A percentile compares a stretch with the other conserved stretches of the same genome.
These are phyloP conservation scores for Xylaria digitata DNA, from an alignment of 2,329 filamentous ascomycete species.

Conservation along the genomic window DNA sequence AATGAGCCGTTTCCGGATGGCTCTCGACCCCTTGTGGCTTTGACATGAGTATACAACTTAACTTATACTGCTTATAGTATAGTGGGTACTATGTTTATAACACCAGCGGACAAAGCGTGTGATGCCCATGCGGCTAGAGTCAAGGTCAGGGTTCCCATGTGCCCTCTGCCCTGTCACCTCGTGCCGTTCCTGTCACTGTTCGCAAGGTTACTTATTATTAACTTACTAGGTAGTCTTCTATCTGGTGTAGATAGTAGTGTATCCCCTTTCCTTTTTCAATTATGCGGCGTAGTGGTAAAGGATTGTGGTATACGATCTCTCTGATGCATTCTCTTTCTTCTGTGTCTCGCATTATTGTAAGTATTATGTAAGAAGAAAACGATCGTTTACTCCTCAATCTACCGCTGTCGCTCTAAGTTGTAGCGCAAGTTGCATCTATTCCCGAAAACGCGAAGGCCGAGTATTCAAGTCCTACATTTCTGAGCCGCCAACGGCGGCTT, in stretches of 20 bases:
- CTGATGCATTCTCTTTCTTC: slow-evolving; percentile 7
- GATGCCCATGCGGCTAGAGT: slow-evolving; percentile 11
- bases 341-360: not conserved
- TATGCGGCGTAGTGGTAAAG: slow-evolving; percentile 1
- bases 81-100: slow-evolving; percentile 26
- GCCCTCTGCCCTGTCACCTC: slow-evolving; percentile 18
- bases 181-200: slow-evolving; percentile 12
- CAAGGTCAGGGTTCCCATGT: slow-evolving; percentile 23
- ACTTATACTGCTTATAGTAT: slow-evolving; percentile 11
- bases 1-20: not conserved
- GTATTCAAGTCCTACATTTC: slow-evolving; percentile 2
- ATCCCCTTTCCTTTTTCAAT: not conserved
- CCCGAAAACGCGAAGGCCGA: slow-evolving; percentile 24
- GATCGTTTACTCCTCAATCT: slow-evolving; percentile 14
- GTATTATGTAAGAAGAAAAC: slow-evolving; percentile 7
- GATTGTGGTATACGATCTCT: slow-evolving; percentile 16
- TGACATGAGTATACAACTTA: not conserved
- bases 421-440: slow-evolving; percentile 4
- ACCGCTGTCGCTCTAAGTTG: not conserved
- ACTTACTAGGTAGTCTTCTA: not conserved
- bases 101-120: slow-evolving; percentile 9
- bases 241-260: not conserved
- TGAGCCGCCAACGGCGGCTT: slow-evolving; percentile 20
- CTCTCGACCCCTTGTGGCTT: not conserved
- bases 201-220: not conserved